A percentile compares a stretch with the other conserved stretches of the same genome.
Evolutionary conservation across 1,139 yeast genomes (phyloP).

Genomic region (Yamadazyma songkhlaensis): DNA sequence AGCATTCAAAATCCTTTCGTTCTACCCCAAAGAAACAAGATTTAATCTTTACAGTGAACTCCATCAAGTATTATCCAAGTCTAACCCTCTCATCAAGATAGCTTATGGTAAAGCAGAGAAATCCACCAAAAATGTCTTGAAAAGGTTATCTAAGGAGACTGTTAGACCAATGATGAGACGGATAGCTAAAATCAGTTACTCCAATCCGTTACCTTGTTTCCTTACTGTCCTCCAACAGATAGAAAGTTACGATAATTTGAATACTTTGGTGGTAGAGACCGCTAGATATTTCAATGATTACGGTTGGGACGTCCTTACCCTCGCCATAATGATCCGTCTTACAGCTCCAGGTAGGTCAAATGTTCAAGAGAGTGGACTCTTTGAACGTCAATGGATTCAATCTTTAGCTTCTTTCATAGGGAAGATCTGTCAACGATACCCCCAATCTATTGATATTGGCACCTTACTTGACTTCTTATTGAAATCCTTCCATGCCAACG

Average conservation of each 20-base stretch:
- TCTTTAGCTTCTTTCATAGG: conserved; percentile 68
- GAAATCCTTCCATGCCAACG: conserved; percentile 63
- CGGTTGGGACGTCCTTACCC: conserved; percentile 85
- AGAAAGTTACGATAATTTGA: conserved; percentile 90
- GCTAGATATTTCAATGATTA: conserved; percentile 74
- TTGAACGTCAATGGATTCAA: conserved; percentile 84
- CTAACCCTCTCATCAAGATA: conserved; percentile 55
- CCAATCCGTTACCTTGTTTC: conserved; percentile 82
- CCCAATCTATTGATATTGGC: conserved; percentile 46
- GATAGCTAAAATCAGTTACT: conserved; percentile 70
- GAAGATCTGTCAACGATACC: conserved; percentile 53
- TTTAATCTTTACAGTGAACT: conserved; percentile 85
- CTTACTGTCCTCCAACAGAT: conserved; percentile 64
- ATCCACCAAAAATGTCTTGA: conserved; percentile 75
- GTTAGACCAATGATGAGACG: conserved; percentile 74
- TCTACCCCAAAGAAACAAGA: conserved; percentile 61
- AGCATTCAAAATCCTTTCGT: conserved; percentile 52
- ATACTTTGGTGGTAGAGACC: conserved; percentile 73
- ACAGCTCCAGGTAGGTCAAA: conserved; percentile 63
- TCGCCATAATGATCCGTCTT: conserved; percentile 68
- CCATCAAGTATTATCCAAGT: conserved; percentile 54
- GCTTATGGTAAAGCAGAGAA: conserved; percentile 74
- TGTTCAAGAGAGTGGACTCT: conserved; percentile 75
- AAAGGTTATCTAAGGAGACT: conserved; percentile 85
- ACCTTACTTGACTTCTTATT: conserved; percentile 61